These are phyloP conservation scores for Pisolithus thermaeus DNA, from an alignment of 1,284 basidiomycete species.

Conservation along the genomic window DNA sequence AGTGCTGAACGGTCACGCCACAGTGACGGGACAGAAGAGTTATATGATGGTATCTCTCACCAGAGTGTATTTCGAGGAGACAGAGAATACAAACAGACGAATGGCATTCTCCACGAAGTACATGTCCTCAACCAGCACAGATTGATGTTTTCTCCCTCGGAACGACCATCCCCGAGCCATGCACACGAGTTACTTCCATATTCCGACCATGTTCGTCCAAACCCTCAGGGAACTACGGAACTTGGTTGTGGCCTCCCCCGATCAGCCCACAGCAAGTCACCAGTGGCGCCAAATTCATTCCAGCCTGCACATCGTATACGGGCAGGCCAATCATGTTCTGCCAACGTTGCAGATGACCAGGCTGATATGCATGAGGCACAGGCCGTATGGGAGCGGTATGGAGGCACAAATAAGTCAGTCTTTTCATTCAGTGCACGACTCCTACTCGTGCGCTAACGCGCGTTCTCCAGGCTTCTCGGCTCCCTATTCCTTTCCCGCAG, in stretches of 20 bases:
- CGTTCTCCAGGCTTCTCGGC: conserved; percentile 39
- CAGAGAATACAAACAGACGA: conserved; percentile 49
- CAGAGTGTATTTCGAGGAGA: conserved; percentile 3
- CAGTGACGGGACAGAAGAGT: conserved; percentile 5
- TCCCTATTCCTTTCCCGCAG: conserved; percentile 58
- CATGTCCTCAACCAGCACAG: conserved; percentile 63
- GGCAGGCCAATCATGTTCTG: not conserved
- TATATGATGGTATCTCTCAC: not conserved
- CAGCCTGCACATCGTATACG: not conserved
- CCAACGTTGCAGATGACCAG: conserved; percentile 1
- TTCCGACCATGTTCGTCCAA: not conserved
- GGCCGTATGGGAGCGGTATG: conserved; percentile 54
- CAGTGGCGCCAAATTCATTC: conserved; percentile 1
- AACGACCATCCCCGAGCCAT: not conserved
- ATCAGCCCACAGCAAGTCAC: conserved; percentile 1
- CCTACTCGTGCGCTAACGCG: conserved; percentile 5
- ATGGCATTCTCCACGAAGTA: conserved; percentile 59
- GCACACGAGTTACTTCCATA: not conserved
- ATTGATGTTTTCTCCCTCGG: conserved; percentile 35
- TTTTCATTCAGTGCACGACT: not conserved
- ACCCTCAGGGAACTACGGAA: not conserved
- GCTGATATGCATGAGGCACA: conserved; percentile 30
- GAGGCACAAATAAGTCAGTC: conserved; percentile 56
- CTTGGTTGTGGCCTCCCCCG: not conserved
- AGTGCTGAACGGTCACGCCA: conserved; percentile 26